A percentile compares a stretch with the other conserved stretches of the same genome.
Conservation (phyloP, 176 grass and related monocot genomes). For the Carex myosuroides region DNA sequence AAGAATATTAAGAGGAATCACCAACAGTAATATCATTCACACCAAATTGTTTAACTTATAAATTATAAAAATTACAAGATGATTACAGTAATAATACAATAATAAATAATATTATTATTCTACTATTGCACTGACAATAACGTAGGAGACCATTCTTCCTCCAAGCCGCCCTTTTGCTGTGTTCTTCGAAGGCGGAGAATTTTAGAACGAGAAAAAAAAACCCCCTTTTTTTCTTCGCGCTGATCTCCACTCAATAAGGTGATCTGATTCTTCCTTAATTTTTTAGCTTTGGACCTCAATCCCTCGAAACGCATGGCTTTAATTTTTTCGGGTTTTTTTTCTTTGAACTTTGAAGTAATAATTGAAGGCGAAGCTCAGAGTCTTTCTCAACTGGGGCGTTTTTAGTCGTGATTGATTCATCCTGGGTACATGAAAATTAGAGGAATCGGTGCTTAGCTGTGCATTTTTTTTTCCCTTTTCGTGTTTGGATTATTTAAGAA, state of each 20-base stretch:
- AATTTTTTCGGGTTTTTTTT: neutral
- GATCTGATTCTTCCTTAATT: neutral
- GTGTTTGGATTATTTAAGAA: neutral
- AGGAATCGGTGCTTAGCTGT: slow-evolving; percentile 11
- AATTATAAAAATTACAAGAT: neutral
- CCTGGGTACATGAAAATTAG: neutral
- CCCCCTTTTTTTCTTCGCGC: neutral
- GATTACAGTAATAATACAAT: neutral
- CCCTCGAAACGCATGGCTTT: neutral
- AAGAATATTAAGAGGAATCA: neutral
- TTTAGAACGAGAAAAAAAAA: neutral
- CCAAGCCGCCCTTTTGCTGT: slow-evolving; percentile 11
- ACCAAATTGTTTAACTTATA: neutral
- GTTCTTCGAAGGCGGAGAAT: slow-evolving; percentile 18
- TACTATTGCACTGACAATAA: slow-evolving; percentile 1
- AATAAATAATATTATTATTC: neutral
- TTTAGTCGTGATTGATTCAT: neutral
- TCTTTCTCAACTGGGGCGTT: slow-evolving; percentile 6
- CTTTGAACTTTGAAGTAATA: slow-evolving; percentile 13
- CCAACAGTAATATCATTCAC: neutral
- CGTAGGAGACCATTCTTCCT: slow-evolving; percentile 28
- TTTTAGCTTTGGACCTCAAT: neutral
- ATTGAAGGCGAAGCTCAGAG: neutral
- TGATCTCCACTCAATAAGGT: slow-evolving; percentile 13
- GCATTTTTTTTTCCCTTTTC: neutral